phyloP scores from a whole-genome alignment of 1,139 yeast species.

The Diutina siamensis region DNA sequence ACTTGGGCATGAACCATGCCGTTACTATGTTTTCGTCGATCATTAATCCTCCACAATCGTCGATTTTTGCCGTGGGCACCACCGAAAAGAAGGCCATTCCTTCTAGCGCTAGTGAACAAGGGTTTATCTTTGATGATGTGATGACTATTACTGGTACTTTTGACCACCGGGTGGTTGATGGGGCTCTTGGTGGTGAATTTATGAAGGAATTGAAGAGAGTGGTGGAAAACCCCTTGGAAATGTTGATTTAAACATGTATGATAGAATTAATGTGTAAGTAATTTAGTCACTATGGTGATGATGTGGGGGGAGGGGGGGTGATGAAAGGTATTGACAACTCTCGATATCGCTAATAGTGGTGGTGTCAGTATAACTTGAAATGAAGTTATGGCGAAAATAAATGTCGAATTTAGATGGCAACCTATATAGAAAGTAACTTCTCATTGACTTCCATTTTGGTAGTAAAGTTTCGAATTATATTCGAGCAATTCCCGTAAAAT shows the following conservation, averaged over 20 bases:
- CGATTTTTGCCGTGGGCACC: slow-evolving; percentile 91
- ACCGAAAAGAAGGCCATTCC: slow-evolving; percentile 88
- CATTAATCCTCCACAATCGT: slow-evolving; percentile 94
- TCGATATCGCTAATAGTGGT: too few species aligned
- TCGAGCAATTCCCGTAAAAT: too few species aligned
- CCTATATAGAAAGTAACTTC: too few species aligned
- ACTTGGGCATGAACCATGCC: slow-evolving; percentile 97
- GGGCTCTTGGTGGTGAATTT: slow-evolving; percentile 96
- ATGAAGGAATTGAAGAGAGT: slow-evolving; percentile 86
- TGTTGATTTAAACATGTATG: slow-evolving; percentile 47
- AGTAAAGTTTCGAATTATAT: too few species aligned
- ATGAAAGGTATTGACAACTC: too few species aligned
- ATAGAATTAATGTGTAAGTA: neutral
- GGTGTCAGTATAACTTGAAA: too few species aligned
- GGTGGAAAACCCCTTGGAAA: slow-evolving; percentile 91
- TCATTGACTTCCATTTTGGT: too few species aligned
- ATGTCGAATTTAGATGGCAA: too few species aligned
- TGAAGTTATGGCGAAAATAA: too few species aligned
- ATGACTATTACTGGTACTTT: slow-evolving; percentile 91
- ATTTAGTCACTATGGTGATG: too few species aligned
- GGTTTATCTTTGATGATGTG: slow-evolving; percentile 84
- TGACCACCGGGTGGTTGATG: slow-evolving; percentile 96
- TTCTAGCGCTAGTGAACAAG: slow-evolving; percentile 82
- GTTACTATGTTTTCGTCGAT: slow-evolving; percentile 89
- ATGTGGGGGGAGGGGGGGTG: too few species aligned